These are phyloP conservation scores for Trematosphaeria pertusa DNA, from an alignment of 2,329 filamentous ascomycete species.

Conservation along the genomic window DNA sequence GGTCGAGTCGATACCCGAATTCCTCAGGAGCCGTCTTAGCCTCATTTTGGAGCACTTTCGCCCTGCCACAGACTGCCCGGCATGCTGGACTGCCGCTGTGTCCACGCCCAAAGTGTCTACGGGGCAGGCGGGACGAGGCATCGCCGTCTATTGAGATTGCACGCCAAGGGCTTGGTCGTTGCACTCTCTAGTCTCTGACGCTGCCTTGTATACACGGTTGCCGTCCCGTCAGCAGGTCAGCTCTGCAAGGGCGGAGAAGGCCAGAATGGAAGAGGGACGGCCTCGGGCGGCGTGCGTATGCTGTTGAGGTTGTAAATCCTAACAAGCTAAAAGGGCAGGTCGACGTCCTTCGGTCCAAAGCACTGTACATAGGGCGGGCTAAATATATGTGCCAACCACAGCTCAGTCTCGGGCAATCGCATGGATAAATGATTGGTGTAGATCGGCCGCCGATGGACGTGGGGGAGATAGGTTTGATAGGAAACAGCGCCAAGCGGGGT, in stretches of 20 bases:
- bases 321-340: too few relatives aligned
- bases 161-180: slow-evolving; percentile 32
- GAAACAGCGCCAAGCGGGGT: slow-evolving; percentile 14
- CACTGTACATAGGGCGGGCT: too few relatives aligned
- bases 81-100: slow-evolving; percentile 11
- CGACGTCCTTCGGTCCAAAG: too few relatives aligned
- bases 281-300: too few relatives aligned
- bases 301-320: too few relatives aligned
- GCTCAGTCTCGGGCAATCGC: slow-evolving; percentile 5
- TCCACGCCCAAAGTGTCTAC: slow-evolving; percentile 5
- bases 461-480: slow-evolving; percentile 9
- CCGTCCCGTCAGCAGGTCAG: too few relatives aligned
- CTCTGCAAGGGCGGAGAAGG: too few relatives aligned
- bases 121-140: slow-evolving; percentile 15
- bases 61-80: slow-evolving; percentile 7
- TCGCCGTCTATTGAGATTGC: slow-evolving; percentile 21
- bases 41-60: slow-evolving; percentile 6
- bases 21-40: slow-evolving; percentile 7
- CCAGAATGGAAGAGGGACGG: too few relatives aligned
- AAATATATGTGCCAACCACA: slow-evolving; percentile 1
- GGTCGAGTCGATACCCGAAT: not conserved
- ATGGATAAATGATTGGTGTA: slow-evolving; percentile 27
- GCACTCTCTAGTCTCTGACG: slow-evolving; percentile 21
- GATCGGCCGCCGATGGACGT: not conserved
- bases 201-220: slow-evolving; percentile 1